Evolutionary conservation across 108 stramenopile genomes (phyloP).

Genomic region (Pelagomonas calceolata): DNA sequence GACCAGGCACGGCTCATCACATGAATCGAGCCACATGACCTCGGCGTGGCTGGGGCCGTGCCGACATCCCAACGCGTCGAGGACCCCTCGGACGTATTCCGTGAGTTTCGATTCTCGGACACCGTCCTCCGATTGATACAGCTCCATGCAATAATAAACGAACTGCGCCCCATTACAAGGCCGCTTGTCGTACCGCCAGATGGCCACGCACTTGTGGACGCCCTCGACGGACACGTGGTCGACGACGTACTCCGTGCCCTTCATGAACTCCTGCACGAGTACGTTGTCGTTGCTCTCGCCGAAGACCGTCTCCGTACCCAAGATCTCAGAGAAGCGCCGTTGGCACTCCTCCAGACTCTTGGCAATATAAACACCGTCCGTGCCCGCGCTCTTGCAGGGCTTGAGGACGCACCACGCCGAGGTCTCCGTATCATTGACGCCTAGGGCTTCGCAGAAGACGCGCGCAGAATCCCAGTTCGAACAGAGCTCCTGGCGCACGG

Average conservation of each 20-base stretch:
- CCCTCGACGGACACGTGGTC: constrained; percentile 52
- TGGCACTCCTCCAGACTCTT: constrained; percentile 16
- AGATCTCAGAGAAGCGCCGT: constrained; percentile 13
- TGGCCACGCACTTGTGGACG: constrained; percentile 46
- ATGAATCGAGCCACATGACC: constrained; percentile 50
- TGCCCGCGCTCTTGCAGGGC: constrained; percentile 35
- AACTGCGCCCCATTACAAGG: constrained; percentile 62
- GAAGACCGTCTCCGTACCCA: constrained; percentile 15
- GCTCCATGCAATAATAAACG: constrained; percentile 69
- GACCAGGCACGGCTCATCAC: constrained; percentile 76
- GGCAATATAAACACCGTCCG: constrained; percentile 31
- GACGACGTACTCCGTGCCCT: constrained; percentile 48
- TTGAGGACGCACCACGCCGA: constrained; percentile 30
- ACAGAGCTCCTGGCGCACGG: constrained; percentile 52
- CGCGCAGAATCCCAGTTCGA: constrained; percentile 26
- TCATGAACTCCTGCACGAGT: constrained; percentile 14
- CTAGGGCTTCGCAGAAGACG: constrained; percentile 52
- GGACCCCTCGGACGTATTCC: constrained; percentile 57
- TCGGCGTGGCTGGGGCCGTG: constrained; percentile 46
- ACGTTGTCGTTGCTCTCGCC: constrained; percentile 7
- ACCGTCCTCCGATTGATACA: constrained; percentile 23
- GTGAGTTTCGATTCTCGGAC: constrained; percentile 53
- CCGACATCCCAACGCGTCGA: constrained; percentile 60
- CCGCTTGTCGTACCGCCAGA: constrained; percentile 50
- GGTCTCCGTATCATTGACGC: constrained; percentile 46